phyloP scores from a whole-genome alignment of 1,284 basidiomycete genomes.

The Fomitopsis pinicola region DNA sequence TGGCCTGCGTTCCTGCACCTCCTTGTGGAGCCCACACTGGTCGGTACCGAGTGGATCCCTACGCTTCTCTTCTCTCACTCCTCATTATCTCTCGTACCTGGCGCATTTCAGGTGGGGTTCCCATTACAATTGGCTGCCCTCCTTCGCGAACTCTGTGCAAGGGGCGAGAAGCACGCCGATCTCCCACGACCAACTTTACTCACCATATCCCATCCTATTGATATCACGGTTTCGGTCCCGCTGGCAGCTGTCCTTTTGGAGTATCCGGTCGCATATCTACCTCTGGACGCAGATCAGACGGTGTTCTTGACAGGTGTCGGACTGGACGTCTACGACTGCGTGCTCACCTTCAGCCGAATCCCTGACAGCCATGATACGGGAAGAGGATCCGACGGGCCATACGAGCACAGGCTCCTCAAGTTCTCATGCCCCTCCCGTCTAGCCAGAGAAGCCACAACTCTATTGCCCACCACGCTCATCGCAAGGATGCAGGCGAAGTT shows the following conservation, averaged over 20 bases:
- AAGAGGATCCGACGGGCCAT: not conserved
- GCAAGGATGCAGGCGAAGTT: slow-evolving; percentile 11
- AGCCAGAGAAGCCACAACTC: slow-evolving; percentile 9
- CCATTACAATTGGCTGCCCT: not conserved
- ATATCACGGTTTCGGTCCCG: slow-evolving; percentile 32
- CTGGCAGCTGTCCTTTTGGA: slow-evolving; percentile 53
- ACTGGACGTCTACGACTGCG: slow-evolving; percentile 46
- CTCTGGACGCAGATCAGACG: slow-evolving; percentile 28
- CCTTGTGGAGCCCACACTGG: slow-evolving; percentile 4
- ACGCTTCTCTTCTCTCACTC: not conserved
- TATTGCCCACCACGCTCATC: slow-evolving; percentile 18
- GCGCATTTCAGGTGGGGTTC: not conserved
- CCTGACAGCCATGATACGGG: not conserved
- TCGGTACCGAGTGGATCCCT: slow-evolving; percentile 1
- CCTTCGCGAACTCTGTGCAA: slow-evolving; percentile 1
- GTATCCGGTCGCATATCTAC: slow-evolving; percentile 54
- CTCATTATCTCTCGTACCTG: not conserved
- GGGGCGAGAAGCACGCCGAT: not conserved
- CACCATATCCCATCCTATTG: not conserved
- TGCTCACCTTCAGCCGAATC: slow-evolving; percentile 11
- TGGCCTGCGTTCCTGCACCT: slow-evolving; percentile 9
- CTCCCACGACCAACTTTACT: slow-evolving; percentile 3
- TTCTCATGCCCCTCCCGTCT: slow-evolving; percentile 38
- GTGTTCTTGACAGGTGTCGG: slow-evolving; percentile 37
- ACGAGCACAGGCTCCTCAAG: slow-evolving; percentile 30